Evolutionary conservation across 1,139 yeast genomes (phyloP).

Genomic region (Pichia inconspicua): DNA sequence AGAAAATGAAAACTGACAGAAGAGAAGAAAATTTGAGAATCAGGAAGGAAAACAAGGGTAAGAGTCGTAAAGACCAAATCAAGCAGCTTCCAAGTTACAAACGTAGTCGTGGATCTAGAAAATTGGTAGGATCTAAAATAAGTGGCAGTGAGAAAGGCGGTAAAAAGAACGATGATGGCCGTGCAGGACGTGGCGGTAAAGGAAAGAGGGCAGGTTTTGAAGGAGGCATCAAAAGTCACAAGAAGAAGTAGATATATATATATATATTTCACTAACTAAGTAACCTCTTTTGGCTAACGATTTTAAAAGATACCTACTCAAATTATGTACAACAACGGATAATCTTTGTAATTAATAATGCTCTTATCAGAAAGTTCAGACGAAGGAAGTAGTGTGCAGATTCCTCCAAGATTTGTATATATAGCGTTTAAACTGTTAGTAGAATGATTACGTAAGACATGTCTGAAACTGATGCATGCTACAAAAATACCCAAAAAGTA

Average conservation of each 20-base stretch:
- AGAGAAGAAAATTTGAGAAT: slow-evolving; percentile 84
- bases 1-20: slow-evolving; percentile 69
- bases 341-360: too few relatives aligned
- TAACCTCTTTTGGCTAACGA: too few relatives aligned
- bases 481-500: not conserved
- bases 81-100: slow-evolving; percentile 61
- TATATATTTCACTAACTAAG: too few relatives aligned
- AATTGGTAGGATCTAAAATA: slow-evolving; percentile 12
- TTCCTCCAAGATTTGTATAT: too few relatives aligned
- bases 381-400: too few relatives aligned
- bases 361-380: too few relatives aligned
- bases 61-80: slow-evolving; percentile 57
- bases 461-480: too few relatives aligned
- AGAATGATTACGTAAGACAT: not conserved
- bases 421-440: too few relatives aligned
- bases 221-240: slow-evolving; percentile 31
- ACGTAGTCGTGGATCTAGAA: slow-evolving; percentile 29
- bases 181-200: slow-evolving; percentile 23
- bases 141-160: not conserved
- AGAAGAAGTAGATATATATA: slow-evolving; percentile 4
- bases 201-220: slow-evolving; percentile 56
- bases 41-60: slow-evolving; percentile 73
- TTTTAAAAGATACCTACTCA: too few relatives aligned
- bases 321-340: too few relatives aligned
- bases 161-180: not conserved